These are phyloP conservation scores for Neofusicoccum parvum DNA, from an alignment of 2,329 filamentous ascomycete species.

Conservation along the genomic window DNA sequence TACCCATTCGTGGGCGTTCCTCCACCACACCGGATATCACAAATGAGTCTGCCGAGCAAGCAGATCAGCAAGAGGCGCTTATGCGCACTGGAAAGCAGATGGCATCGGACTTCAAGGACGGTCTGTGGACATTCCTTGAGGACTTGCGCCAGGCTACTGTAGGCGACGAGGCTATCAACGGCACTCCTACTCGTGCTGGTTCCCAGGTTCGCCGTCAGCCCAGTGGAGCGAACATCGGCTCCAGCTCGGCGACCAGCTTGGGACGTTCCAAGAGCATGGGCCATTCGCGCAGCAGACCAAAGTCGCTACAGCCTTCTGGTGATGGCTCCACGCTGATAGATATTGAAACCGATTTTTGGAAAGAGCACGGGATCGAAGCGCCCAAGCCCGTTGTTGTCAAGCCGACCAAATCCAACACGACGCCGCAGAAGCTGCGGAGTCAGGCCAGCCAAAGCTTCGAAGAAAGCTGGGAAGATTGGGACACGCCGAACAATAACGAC, in stretches of 20 bases:
- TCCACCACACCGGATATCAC: slow-evolving; percentile 37
- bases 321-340: slow-evolving; percentile 34
- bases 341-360: slow-evolving; percentile 47
- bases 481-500: slow-evolving; percentile 28
- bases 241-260: slow-evolving; percentile 6
- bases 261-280: slow-evolving; percentile 10
- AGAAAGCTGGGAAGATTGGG: slow-evolving; percentile 60
- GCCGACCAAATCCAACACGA: slow-evolving; percentile 40
- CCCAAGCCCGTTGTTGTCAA: slow-evolving; percentile 31
- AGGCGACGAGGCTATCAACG: slow-evolving; percentile 82
- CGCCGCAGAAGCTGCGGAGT: slow-evolving; percentile 41
- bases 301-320: slow-evolving; percentile 17
- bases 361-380: slow-evolving; percentile 42
- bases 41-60: slow-evolving; percentile 35
- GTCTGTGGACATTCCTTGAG: slow-evolving; percentile 91
- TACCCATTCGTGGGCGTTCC: slow-evolving; percentile 24
- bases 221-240: slow-evolving; percentile 6
- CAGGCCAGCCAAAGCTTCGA: slow-evolving; percentile 48
- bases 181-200: slow-evolving; percentile 29
- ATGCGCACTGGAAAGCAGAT: slow-evolving; percentile 67
- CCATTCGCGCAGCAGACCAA: slow-evolving; percentile 5
- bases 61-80: slow-evolving; percentile 33
- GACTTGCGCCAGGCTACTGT: slow-evolving; percentile 95
- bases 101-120: slow-evolving; percentile 84
- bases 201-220: slow-evolving; percentile 10